Evolutionary conservation across 2,329 filamentous ascomycete species (phyloP), one percentile per base, ranked within the genome.

Genomic region (Trichophyton equinum): DNA sequence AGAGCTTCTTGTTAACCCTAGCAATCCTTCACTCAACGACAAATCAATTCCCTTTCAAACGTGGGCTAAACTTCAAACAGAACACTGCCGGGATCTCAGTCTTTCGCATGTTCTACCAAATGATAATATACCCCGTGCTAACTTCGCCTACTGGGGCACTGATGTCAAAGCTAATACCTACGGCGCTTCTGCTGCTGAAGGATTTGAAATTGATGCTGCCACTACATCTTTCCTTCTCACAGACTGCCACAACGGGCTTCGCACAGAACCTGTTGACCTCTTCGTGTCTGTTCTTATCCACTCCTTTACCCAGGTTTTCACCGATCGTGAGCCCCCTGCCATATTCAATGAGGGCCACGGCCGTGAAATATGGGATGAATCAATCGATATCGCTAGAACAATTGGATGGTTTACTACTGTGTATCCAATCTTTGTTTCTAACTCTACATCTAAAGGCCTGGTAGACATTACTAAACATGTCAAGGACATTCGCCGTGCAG

Each of bases 371-470:
- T 79, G 76, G 70, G 71, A 76, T 61, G 56, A 71, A 2, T 71
- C 68, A 20, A 72, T 79, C 57, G 78, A 80, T 59, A 70, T 79
- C 3, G 76, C 77, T 0, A 67, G 74, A 27, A 80, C 78, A 0
- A 71, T 79, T 11, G 78, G 78, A 3, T 80, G 78, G 78, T 80
- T 79, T 59, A 79, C 78, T 0, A 77, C 77, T 38, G 70, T 79
- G 59, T 74, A 73, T 27, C 77, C 77, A 15, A 65, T 79, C 3
- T 70, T 72, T 57, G 67, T 76, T 2, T 63, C 68, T 3, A 64
- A 68, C 0, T 56, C 53, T 3, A 20, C 57, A 3, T 58, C 42
- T 0, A 49, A 62, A 57, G 67, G 67, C 33, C 63, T 75, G 9
- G 53, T 68, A 15, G 67, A 74, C 8, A 72, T 67, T 8, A 64